Conservation (phyloP, 2,329 filamentous ascomycete species). For the Chalara sp. region DNA sequence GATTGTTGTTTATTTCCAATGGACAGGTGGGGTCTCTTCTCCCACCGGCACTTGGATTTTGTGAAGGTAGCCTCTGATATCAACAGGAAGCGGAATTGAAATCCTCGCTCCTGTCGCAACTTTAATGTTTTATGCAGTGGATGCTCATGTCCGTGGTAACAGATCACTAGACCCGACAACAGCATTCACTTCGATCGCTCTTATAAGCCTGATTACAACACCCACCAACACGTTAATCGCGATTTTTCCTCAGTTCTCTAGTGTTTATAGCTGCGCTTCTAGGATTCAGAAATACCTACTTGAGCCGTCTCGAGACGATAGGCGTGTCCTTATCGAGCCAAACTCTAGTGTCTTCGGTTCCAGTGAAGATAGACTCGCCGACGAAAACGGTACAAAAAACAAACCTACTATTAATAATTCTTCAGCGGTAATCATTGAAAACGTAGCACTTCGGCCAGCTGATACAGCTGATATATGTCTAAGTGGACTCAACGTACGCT, state of each 20-base stretch:
- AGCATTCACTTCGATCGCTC: background rate
- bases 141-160: background rate
- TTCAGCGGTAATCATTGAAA: conserved; percentile 5
- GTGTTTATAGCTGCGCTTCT: background rate
- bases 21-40: background rate
- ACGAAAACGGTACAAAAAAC: background rate
- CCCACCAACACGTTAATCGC: background rate
- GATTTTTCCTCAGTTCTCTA: background rate
- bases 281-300: conserved; percentile 1
- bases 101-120: background rate
- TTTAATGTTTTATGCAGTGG: background rate
- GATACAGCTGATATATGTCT: conserved; percentile 4
- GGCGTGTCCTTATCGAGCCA: background rate
- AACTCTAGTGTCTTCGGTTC: background rate
- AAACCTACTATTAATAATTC: background rate
- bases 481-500: background rate
- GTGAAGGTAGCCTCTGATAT: background rate
- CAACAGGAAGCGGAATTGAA: background rate
- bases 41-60: background rate
- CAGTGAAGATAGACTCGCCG: background rate
- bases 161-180: background rate
- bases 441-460: conserved; percentile 4
- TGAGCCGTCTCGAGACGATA: background rate
- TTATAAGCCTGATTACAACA: background rate
- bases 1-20: background rate